Base-by-base conservation (phyloP, 2,329 filamentous ascomycete species). In the Macroventuria anomochaeta region DNA sequence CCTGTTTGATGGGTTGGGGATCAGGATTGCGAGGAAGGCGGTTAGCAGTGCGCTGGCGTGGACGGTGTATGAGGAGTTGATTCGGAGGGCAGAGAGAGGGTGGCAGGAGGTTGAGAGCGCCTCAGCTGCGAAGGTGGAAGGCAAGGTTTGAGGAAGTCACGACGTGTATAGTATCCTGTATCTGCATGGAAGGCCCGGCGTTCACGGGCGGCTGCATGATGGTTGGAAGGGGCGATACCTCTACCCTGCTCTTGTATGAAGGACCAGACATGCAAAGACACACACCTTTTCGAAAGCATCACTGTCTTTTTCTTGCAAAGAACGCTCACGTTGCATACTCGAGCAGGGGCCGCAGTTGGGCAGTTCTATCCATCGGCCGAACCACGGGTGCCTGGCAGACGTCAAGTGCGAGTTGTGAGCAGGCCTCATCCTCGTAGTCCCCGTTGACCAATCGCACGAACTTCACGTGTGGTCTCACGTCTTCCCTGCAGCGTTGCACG, bases 31-130 rank as follows among this genome's bases (percentile, higher is more conserved):
- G 38, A 83, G 95, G 63, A 99, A 99, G 75, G 93, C 92, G 5
- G 77, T 97, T 37, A 97, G 93, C 75, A 93, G 89, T 46, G 95
- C 95, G n/a, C 81, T 97, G 63, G 93, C 93, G 7, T 99, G 95
- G 95, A 97, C 93, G 8, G 82, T 97, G 33, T 99, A 99, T 70
- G 95, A 99, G 77, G 93, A 97, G 75, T 76, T 97, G 65, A 88
- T 97, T 58, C 80, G 93, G 55, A 83, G 89, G 64, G 89, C 88
- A 1, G 86, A 87, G 73, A 76, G 63, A 38, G 64, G 65, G 52
- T 71, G 68, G 70, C 58, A 56, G 40, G 68, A 73, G 32, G 62
- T 69, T 5, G 67, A 66, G 42, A 64, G 68, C 25, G 63, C 62
- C 10, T 51, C 47, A 4, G 26, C 33, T 40, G 60, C 67, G 18